A percentile compares a stretch with the other conserved stretches of the same genome.
Conservation (phyloP, 1,284 basidiomycete genomes). For the Ceratorhiza oryzae-sativae region DNA sequence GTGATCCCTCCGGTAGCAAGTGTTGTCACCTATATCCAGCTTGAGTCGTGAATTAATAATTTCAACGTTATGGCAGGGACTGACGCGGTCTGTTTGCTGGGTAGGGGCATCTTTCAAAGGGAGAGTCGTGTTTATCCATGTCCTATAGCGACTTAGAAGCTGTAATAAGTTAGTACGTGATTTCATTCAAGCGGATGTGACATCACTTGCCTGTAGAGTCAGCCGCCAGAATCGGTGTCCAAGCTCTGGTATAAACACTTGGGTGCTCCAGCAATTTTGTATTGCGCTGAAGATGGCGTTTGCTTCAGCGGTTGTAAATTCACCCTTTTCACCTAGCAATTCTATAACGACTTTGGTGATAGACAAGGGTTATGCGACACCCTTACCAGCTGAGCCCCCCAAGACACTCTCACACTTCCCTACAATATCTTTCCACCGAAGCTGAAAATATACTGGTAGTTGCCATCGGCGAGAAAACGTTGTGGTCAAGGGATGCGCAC, state of each 20-base stretch:
- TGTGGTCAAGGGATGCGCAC: slow-evolving; percentile 71
- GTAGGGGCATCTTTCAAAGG: slow-evolving; percentile 46
- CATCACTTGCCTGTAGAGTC: slow-evolving; percentile 74
- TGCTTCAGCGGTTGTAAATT: slow-evolving; percentile 62
- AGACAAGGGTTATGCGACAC: neutral
- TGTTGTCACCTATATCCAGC: neutral
- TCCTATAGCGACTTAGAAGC: slow-evolving; percentile 79
- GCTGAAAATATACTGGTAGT: slow-evolving; percentile 94
- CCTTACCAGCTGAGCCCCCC: slow-evolving; percentile 28
- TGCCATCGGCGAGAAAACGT: slow-evolving; percentile 91
- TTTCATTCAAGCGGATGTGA: neutral
- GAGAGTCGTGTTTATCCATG: slow-evolving; percentile 68
- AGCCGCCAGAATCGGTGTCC: slow-evolving; percentile 86
- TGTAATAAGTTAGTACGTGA: slow-evolving; percentile 47
- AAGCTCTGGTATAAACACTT: slow-evolving; percentile 83
- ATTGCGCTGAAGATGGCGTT: slow-evolving; percentile 76
- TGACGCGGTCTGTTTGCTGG: slow-evolving; percentile 51
- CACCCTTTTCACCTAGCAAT: slow-evolving; percentile 44
- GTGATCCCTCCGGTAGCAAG: neutral
- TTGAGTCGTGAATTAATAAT: slow-evolving; percentile 35
- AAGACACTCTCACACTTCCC: slow-evolving; percentile 74
- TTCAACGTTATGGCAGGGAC: neutral
- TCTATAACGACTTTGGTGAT: slow-evolving; percentile 7
- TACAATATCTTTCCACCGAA: slow-evolving; percentile 96
- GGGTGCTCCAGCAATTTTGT: slow-evolving; percentile 80